phyloP scores from a whole-genome alignment of 176 grass and related monocot genomes.

The Triticum monococcum region DNA sequence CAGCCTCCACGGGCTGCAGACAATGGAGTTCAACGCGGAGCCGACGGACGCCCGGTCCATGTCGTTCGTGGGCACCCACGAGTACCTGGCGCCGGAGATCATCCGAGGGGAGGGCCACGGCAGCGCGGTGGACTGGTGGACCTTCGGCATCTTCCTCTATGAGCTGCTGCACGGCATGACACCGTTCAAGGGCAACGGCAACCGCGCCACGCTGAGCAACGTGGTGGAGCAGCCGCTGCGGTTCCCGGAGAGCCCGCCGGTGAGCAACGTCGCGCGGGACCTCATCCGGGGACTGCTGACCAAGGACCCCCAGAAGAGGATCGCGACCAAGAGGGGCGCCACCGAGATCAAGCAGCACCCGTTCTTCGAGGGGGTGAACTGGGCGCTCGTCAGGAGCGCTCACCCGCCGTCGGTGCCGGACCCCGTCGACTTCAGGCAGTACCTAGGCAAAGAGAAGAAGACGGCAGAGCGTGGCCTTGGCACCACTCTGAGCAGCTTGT shows the following conservation, averaged over 20 bases:
- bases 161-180: constrained; percentile 66
- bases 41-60: constrained; percentile 58
- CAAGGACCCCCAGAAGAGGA: constrained; percentile 66
- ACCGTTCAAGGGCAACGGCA: constrained; percentile 55
- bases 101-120: constrained; percentile 53
- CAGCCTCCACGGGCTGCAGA: constrained; percentile 24
- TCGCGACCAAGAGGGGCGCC: constrained; percentile 51
- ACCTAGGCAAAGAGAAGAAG: constrained; percentile 51
- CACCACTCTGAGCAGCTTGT: constrained; percentile 2
- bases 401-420: constrained; percentile 57
- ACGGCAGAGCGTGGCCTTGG: not conserved
- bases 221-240: constrained; percentile 61
- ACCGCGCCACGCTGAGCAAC: constrained; percentile 60
- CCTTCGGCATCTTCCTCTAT: constrained; percentile 70
- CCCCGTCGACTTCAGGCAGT: constrained; percentile 60
- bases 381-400: constrained; percentile 62
- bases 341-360: constrained; percentile 74
- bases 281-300: constrained; percentile 61
- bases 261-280: constrained; percentile 51
- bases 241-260: constrained; percentile 48
- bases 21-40: constrained; percentile 67
- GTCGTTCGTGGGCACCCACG: constrained; percentile 72
- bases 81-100: constrained; percentile 72
- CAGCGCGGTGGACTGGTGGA: constrained; percentile 75
- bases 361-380: constrained; percentile 75